These are phyloP conservation scores for Lachancea meyersii DNA, from an alignment of 805 yeast species.

Conservation along the genomic window DNA sequence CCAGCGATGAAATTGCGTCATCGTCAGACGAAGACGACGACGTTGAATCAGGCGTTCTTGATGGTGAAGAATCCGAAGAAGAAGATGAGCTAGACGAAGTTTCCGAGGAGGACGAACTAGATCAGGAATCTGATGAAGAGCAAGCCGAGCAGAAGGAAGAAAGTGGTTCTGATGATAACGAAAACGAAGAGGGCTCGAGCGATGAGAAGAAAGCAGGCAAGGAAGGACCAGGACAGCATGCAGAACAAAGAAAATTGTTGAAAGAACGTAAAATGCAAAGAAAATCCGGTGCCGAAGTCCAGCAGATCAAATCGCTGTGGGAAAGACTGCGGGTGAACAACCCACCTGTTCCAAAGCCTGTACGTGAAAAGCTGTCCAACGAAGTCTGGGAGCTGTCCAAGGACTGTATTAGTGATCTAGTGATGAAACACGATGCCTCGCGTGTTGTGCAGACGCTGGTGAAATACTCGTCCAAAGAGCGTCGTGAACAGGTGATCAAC, in stretches of 20 bases:
- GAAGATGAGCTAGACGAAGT: constrained; percentile 1
- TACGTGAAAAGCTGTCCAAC: constrained; percentile 69
- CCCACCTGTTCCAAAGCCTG: constrained; percentile 71
- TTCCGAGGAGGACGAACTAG: constrained; percentile 6
- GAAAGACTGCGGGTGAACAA: constrained; percentile 81
- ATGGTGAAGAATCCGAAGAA: constrained; percentile 4
- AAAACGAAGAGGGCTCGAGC: constrained; percentile 25
- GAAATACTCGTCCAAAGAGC: constrained; percentile 73
- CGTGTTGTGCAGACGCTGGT: constrained; percentile 92
- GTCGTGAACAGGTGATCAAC: constrained; percentile 62
- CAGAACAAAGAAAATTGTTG: constrained; percentile 71
- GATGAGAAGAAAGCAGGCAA: constrained; percentile 25
- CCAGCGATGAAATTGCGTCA: constrained; percentile 14
- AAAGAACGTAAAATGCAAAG: constrained; percentile 82
- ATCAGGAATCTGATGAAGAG: constrained; percentile 19
- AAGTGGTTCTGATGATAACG: constrained; percentile 19
- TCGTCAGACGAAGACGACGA: constrained; percentile 4
- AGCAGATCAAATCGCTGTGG: constrained; percentile 82
- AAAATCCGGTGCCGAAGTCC: constrained; percentile 81
- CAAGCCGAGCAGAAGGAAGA: constrained; percentile 24
- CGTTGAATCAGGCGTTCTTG: no score
- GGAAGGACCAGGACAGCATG: constrained; percentile 64
- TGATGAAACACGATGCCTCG: constrained; percentile 92
- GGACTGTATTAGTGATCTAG: constrained; percentile 74
- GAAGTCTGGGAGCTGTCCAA: constrained; percentile 81